A percentile compares a stretch with the other conserved stretches of the same genome.
phyloP scores from a whole-genome alignment of 2,329 filamentous ascomycete species.

The Grosmannia serpens region DNA sequence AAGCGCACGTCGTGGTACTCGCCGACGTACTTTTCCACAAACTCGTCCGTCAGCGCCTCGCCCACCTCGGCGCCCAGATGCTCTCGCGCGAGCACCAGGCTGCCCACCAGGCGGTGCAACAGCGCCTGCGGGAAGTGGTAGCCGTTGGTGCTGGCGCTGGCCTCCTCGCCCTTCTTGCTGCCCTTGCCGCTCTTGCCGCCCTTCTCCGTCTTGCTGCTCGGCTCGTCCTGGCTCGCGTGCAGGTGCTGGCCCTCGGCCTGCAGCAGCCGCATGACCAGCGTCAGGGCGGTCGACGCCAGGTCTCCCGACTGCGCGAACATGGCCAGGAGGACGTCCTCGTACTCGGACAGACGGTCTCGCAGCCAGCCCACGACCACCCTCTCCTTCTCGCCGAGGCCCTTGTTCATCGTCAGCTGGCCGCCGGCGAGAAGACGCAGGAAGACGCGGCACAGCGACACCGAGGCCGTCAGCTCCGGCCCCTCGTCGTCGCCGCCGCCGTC shows the following conservation, averaged over 20 bases:
- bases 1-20: slow-evolving; percentile 76
- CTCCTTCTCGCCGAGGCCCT: slow-evolving; percentile 60
- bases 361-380: slow-evolving; percentile 67
- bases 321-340: slow-evolving; percentile 48
- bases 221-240: slow-evolving; percentile 41
- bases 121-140: slow-evolving; percentile 59
- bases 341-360: slow-evolving; percentile 61
- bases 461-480: slow-evolving; percentile 47
- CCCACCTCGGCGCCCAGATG: slow-evolving; percentile 1
- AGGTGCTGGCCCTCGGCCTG: slow-evolving; percentile 64
- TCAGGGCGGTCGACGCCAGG: slow-evolving; percentile 60
- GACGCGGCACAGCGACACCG: slow-evolving; percentile 73
- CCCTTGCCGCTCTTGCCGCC: neutral
- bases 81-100: slow-evolving; percentile 39
- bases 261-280: slow-evolving; percentile 70
- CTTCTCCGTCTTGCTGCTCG: neutral
- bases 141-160: neutral
- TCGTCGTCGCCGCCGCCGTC: slow-evolving; percentile 14
- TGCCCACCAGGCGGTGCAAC: slow-evolving; percentile 51
- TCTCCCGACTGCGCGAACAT: slow-evolving; percentile 51
- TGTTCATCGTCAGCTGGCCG: slow-evolving; percentile 56
- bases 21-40: slow-evolving; percentile 66
- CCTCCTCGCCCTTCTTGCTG: neutral
- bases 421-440: slow-evolving; percentile 72
- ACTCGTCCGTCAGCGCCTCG: slow-evolving; percentile 51